Conservation (phyloP, 2,329 filamentous ascomycete genomes). For the Lachnellula willkommii region DNA sequence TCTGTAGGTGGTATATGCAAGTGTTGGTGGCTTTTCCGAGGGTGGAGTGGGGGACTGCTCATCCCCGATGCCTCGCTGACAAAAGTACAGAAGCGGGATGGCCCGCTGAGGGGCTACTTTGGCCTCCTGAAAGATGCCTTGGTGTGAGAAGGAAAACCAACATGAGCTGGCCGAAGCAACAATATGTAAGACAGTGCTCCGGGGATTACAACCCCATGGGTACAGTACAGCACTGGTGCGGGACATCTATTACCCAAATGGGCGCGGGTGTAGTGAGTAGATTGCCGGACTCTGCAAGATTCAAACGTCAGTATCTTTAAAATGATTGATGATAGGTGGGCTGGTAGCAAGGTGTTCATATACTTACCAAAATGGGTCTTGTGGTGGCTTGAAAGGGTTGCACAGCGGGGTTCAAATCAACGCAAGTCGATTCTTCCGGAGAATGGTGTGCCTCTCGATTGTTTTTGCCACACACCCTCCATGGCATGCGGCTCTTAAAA, state of each 20-base stretch:
- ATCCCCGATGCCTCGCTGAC: not conserved
- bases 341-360: not conserved
- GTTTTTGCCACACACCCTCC: not conserved
- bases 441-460: not conserved
- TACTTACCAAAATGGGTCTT: not conserved
- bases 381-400: not conserved
- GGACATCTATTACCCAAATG: conserved; percentile 18
- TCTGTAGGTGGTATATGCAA: not conserved
- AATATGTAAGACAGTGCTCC: conserved; percentile 13
- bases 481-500: not conserved
- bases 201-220: not conserved
- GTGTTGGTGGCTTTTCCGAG: not conserved
- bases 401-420: not conserved
- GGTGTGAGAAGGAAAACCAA: conserved; percentile 16
- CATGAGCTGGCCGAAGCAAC: conserved; percentile 16
- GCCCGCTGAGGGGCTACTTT: conserved; percentile 19
- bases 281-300: not conserved
- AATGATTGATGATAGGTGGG: not conserved
- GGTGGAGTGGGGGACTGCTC: not conserved
- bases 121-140: conserved; percentile 21
- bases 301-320: not conserved
- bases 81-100: conserved; percentile 17
- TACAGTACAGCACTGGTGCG: not conserved
- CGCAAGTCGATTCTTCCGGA: not conserved
- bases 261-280: conserved; percentile 12